Evolutionary conservation across 1,284 basidiomycete species (phyloP), one percentile per base, ranked within the genome.

Genomic region (Gomphus bonarii): DNA sequence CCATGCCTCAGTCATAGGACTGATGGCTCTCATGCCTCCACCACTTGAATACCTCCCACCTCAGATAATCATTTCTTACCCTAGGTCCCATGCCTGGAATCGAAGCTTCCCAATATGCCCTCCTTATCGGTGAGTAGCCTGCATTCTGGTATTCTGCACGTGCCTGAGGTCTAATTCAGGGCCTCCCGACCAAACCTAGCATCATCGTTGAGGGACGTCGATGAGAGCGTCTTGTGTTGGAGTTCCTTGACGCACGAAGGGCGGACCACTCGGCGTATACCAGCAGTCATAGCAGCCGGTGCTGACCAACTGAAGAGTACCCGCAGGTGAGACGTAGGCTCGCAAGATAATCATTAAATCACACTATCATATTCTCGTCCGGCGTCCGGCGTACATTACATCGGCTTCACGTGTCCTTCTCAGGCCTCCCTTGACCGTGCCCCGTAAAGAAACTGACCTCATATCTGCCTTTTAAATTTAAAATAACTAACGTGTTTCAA

Each of bases 311-410:
- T 81, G 49, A 67, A 4, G 70, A 71, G 46, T 76, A 35, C 12
- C 35, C 35, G 10, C 35, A 10, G 35, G 35, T 35, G 12, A 10
- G 2, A 14, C 9, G 35, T 35, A 35, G 35, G 7, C 35, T 35
- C 9, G 35, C 12, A 35, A 10, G 12, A 35, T 35, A 35, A 35
- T 6, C 12, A 35, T 2, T 14, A 14, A 6, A 9, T 6, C 82
- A 85, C 64, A 73, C 69, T 1, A 64, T 76, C 47, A 62, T 76
- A 33, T 69, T 76, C 50, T 69, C 72, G 12, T 77, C 81, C 7
- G 82, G 82, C 0, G 69, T 84, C 1, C 82, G 85, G n/a, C n/a
- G n/a, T n/a, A 64, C 75, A 77, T 57, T 63, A 72, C 14, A 69
- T 76, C 48, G 66, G 79, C 61, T 79, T 83, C 63, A 65, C 64